phyloP scores from a whole-genome alignment of 2,329 filamentous ascomycete species.

The Venturia asperata region DNA sequence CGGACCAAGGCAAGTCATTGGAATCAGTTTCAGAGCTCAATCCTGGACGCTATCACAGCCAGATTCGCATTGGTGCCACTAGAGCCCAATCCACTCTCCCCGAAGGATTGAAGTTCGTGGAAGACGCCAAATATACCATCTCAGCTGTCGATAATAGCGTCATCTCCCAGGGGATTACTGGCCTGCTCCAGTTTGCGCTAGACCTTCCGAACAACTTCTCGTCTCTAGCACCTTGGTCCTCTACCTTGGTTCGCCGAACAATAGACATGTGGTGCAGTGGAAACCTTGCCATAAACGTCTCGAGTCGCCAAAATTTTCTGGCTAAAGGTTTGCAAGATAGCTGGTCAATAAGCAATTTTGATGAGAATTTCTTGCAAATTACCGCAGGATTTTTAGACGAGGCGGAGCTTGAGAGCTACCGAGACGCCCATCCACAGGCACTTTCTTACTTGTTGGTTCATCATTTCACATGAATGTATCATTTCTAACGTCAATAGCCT shows the following conservation, averaged over 20 bases:
- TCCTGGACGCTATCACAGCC: neutral
- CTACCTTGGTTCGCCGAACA: neutral
- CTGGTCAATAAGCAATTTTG: neutral
- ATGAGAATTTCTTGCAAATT: neutral
- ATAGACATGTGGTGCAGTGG: slow-evolving; percentile 10
- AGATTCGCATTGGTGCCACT: neutral
- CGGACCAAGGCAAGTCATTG: neutral
- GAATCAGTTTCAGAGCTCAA: neutral
- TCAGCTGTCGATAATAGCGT: neutral
- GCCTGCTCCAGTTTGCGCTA: neutral
- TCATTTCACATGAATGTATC: neutral
- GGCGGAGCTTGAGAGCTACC: neutral
- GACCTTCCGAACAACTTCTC: neutral
- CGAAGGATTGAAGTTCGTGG: neutral
- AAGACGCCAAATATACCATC: neutral
- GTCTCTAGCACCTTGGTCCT: neutral
- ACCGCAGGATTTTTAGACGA: slow-evolving; percentile 14
- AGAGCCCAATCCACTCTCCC: neutral
- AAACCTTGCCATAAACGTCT: neutral
- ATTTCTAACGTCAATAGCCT: slow-evolving; percentile 2
- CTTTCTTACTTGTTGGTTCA: slow-evolving; percentile 12
- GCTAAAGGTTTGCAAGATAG: neutral
- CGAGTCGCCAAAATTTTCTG: slow-evolving; percentile 7
- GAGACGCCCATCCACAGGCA: neutral
- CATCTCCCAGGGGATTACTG: neutral